These are phyloP conservation scores for Salvia sclarea DNA, from an alignment of 305 asterid species.

Conservation along the genomic window DNA sequence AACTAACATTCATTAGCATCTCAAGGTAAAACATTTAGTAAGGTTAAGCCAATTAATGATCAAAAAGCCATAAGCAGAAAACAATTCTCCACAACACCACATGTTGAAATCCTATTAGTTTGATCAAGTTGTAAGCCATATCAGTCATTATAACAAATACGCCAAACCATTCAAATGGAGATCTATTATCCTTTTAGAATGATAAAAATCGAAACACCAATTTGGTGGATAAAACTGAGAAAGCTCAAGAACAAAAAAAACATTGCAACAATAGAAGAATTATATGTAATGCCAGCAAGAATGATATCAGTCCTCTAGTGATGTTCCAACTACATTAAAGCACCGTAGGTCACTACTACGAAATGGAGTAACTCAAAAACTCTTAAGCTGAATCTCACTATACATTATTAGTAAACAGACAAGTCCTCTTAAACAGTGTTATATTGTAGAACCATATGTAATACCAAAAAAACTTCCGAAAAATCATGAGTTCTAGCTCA, in stretches of 20 bases:
- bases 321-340: not conserved
- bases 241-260: conserved; percentile 15
- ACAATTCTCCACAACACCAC: not conserved
- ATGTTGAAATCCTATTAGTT: not conserved
- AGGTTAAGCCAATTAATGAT: not conserved
- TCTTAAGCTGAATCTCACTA: not conserved
- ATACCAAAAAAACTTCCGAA: not conserved
- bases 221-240: not conserved
- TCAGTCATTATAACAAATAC: not conserved
- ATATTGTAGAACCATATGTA: not conserved
- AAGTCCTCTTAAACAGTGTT: not conserved
- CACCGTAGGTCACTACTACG: not conserved
- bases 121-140: not conserved
- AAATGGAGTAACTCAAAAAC: not conserved
- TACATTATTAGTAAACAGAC: not conserved
- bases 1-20: not conserved
- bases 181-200: not conserved
- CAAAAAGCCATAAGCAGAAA: not conserved
- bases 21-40: not conserved
- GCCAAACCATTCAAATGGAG: not conserved
- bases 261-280: not conserved
- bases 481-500: not conserved
- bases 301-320: not conserved
- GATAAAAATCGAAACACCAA: not conserved
- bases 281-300: not conserved